Percentiles rank a stretch among this genome's conserved stretches.
phyloP scores from a whole-genome alignment of 805 yeast species.

The Yarrowia deformans region DNA sequence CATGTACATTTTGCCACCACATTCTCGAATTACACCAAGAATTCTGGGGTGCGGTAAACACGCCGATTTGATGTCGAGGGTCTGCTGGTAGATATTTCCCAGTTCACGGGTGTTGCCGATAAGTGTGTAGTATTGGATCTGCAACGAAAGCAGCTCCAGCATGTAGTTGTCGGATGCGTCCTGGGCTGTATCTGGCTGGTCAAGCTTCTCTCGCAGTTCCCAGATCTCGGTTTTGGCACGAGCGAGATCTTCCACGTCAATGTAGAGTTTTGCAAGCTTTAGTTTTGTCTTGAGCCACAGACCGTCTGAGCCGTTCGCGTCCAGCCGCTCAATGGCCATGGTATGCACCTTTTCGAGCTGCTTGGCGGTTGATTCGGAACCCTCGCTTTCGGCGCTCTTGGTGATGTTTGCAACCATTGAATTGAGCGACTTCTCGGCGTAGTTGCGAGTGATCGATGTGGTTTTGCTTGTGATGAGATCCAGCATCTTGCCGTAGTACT shows the following conservation, averaged over 20 bases:
- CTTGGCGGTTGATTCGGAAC: not conserved
- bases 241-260: constrained; percentile 45
- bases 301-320: constrained; percentile 46
- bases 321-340: constrained; percentile 46
- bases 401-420: constrained; percentile 48
- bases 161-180: constrained; percentile 48
- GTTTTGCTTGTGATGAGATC: constrained; percentile 39
- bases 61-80: constrained; percentile 61
- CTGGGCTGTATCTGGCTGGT: constrained; percentile 36
- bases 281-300: constrained; percentile 48
- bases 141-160: constrained; percentile 71
- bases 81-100: constrained; percentile 58
- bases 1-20: constrained; percentile 75
- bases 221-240: constrained; percentile 41
- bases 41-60: constrained; percentile 70
- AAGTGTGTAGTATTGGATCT: constrained; percentile 62
- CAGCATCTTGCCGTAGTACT: constrained; percentile 43
- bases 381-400: constrained; percentile 43
- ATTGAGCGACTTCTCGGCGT: constrained; percentile 51
- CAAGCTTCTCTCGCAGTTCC: constrained; percentile 18
- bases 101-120: constrained; percentile 53
- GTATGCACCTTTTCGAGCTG: constrained; percentile 47
- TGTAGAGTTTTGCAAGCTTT: constrained; percentile 48
- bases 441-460: constrained; percentile 46
- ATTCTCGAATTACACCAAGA: constrained; percentile 76